Evolutionary conservation across 176 grass and related monocot genomes (phyloP).

Genomic region (Eleusine coracana): DNA sequence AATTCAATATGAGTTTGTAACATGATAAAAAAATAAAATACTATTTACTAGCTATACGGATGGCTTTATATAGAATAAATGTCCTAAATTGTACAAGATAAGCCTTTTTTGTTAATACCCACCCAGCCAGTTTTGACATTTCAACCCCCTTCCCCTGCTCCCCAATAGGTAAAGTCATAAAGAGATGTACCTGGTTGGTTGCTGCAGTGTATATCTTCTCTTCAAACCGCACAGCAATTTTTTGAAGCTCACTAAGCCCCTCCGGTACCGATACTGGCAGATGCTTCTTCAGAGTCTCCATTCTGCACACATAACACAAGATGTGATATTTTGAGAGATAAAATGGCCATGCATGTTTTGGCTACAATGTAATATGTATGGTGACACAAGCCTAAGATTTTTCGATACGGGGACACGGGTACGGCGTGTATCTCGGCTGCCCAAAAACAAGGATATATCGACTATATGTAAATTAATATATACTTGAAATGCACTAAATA

Average conservation of each 20-base stretch:
- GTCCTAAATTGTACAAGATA: constrained; percentile 16
- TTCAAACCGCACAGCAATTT: constrained; percentile 76
- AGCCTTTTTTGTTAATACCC: not conserved
- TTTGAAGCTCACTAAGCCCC: constrained; percentile 67
- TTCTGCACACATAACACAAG: constrained; percentile 47
- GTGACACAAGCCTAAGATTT: not conserved
- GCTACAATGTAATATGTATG: not conserved
- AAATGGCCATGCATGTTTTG: not conserved
- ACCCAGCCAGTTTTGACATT: not conserved
- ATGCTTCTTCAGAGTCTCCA: constrained; percentile 84
- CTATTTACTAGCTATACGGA: not conserved
- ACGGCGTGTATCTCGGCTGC: too few relatives aligned
- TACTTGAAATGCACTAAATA: too few relatives aligned
- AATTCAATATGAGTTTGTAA: not conserved
- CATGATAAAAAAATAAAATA: not conserved
- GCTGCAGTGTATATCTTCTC: constrained; percentile 72
- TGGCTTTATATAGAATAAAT: not conserved
- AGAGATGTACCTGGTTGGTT: constrained; percentile 53
- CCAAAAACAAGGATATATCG: too few relatives aligned
- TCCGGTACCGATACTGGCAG: constrained; percentile 65
- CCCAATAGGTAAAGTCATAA: not conserved
- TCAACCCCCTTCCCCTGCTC: not conserved
- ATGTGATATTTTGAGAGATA: constrained; percentile 7
- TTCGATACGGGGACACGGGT: too few relatives aligned
- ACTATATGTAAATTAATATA: too few relatives aligned